Evolutionary conservation across 2,329 filamentous ascomycete species (phyloP).

Genomic region (Dactylellina haptotyla): DNA sequence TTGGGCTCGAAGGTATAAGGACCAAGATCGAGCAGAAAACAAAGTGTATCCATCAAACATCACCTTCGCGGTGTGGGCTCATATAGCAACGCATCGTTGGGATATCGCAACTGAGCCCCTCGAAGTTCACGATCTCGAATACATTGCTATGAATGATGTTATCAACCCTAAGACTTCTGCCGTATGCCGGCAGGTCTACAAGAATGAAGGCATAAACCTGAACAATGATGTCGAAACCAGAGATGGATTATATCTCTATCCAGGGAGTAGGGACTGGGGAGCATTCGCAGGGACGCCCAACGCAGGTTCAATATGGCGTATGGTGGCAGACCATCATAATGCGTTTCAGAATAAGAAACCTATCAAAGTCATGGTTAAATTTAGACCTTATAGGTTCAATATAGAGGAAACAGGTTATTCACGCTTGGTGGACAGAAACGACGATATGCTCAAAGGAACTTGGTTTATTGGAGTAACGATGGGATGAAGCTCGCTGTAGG

Average conservation of each 20-base stretch:
- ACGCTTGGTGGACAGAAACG: slow-evolving; percentile 21
- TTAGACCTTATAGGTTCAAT: slow-evolving; percentile 28
- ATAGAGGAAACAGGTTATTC: slow-evolving; percentile 25
- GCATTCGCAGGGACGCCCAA: slow-evolving; percentile 26
- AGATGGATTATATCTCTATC: slow-evolving; percentile 27
- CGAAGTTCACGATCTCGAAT: slow-evolving; percentile 27
- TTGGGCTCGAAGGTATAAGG: slow-evolving; percentile 24
- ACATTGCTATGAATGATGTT: slow-evolving; percentile 39
- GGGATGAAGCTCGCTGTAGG: background rate
- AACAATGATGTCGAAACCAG: slow-evolving; percentile 28
- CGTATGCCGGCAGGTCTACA: slow-evolving; percentile 26
- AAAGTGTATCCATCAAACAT: slow-evolving; percentile 28
- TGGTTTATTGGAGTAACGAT: slow-evolving; percentile 32
- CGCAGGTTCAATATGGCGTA: slow-evolving; percentile 25
- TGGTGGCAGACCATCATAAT: slow-evolving; percentile 28
- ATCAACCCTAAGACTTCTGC: slow-evolving; percentile 22
- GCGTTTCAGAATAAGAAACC: slow-evolving; percentile 21
- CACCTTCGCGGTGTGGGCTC: slow-evolving; percentile 33
- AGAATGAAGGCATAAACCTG: slow-evolving; percentile 20
- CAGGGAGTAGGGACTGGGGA: slow-evolving; percentile 19
- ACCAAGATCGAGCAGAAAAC: slow-evolving; percentile 32
- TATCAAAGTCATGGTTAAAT: slow-evolving; percentile 22
- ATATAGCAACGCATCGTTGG: slow-evolving; percentile 16
- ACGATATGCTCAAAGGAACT: slow-evolving; percentile 30
- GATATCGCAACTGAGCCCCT: slow-evolving; percentile 8